Evolutionary conservation across 148 eudicot species (phyloP).

Genomic region (Amaranthus cruentus): DNA sequence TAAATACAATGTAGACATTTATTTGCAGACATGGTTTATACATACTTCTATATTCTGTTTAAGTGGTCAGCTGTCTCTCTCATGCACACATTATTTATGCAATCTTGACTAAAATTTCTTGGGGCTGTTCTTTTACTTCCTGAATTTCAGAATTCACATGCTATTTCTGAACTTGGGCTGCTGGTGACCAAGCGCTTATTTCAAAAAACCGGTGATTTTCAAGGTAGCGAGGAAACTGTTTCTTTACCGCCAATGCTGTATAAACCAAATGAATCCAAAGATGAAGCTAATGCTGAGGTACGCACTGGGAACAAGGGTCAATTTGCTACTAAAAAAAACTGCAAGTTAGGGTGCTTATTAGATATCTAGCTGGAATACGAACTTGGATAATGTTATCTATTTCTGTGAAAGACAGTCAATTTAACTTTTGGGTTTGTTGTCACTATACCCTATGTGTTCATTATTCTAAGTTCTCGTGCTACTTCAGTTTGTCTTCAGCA

Average conservation of each 20-base stretch:
- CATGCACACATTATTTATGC: not conserved
- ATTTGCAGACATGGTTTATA: not conserved
- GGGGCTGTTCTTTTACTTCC: conserved; percentile 18
- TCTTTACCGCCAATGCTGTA: conserved; percentile 58
- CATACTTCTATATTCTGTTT: not conserved
- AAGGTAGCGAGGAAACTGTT: conserved; percentile 36
- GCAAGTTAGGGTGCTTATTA: not conserved
- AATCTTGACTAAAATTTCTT: not conserved
- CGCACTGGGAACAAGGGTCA: not conserved
- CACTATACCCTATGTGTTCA: not conserved
- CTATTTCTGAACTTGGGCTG: conserved; percentile 81
- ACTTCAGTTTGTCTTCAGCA: not conserved
- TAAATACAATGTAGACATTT: not conserved
- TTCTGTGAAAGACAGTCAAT: not conserved
- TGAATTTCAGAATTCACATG: conserved; percentile 69
- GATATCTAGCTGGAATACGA: not conserved
- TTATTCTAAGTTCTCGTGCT: conserved; percentile 2
- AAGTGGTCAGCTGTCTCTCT: not conserved
- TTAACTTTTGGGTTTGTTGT: not conserved
- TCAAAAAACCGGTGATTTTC: conserved; percentile 44
- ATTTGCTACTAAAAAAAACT: not conserved
- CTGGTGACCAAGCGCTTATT: conserved; percentile 59
- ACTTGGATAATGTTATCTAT: not conserved
- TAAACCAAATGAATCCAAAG: conserved; percentile 54
- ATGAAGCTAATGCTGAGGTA: conserved; percentile 42